Evolutionary conservation across 257 asterid genomes (phyloP), one percentile per base, ranked within the genome.

Genomic region (Pogostemon cablin): DNA sequence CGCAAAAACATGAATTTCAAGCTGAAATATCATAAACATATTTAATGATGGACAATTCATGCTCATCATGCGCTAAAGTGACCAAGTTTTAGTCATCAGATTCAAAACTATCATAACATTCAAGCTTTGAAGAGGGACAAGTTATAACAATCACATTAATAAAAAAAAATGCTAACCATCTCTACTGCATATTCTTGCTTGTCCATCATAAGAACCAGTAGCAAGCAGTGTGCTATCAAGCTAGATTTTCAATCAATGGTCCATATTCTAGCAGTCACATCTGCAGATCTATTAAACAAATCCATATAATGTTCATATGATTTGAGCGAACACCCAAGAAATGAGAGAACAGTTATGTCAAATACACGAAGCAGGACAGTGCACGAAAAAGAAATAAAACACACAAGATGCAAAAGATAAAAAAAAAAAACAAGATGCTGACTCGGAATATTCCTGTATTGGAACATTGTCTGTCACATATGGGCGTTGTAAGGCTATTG

Each of bases 181-280:
- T 85, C 85, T 85, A 73, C 77, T 84, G 98, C 98, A 93, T 75
- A 93, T 88, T 79, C 99, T 89, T 66, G 99, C 99, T 85, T 91
- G 99, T 66, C 99, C 99, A 84, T 93, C 99, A 78, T 91, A 93
- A 70, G 98, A 93, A 77, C 98, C 99, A 9, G 98, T 91, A 66
- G 98, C 98, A 69, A 93, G 99, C 77, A 91, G 86, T 17, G 96
- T 76, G 42, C 99, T 98, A 40, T 93, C 99, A 62, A 81, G 87
- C 99, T 93, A 67, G 89, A 81, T 73, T 87, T 75, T 66, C 84
- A 85, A 65, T 86, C 93, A 78, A 90, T 66, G 34, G 89, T 79
- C 99, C 99, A 93, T 75, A 93, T 93, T 66, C 99, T 86, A 73
- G 98, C 99, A 67, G 99, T 93, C 4, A 98, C 83, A 84, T 93